These are phyloP conservation scores for Macrolepiota dolichaula DNA, from an alignment of 768 basidiomycete genomes.

Conservation along the genomic window DNA sequence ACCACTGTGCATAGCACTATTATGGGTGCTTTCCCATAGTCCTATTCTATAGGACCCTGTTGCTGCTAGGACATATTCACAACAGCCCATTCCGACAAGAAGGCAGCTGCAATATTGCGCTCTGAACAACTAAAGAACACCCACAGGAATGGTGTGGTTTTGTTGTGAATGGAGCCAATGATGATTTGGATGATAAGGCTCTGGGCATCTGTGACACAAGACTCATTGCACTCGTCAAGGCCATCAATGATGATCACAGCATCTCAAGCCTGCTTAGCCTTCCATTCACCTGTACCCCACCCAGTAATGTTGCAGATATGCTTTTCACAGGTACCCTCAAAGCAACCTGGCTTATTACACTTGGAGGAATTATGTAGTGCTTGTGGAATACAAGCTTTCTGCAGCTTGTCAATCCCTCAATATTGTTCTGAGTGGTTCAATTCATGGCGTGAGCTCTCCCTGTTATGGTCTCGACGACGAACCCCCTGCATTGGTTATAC, in stretches of 20 bases:
- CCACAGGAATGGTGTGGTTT: slow-evolving; percentile 16
- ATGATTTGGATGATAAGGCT: slow-evolving; percentile 14
- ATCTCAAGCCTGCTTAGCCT: neutral
- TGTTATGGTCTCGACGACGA: no score
- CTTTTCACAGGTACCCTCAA: neutral
- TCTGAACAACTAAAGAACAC: slow-evolving; percentile 24
- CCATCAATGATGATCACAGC: slow-evolving; percentile 18
- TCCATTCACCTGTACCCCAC: neutral
- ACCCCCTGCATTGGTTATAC: no score
- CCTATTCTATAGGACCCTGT: no score
- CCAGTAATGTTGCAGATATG: neutral
- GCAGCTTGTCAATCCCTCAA: neutral
- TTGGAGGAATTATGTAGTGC: neutral
- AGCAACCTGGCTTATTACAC: neutral
- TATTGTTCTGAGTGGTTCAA: neutral
- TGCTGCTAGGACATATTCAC: no score
- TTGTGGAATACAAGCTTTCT: neutral
- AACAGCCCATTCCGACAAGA: slow-evolving; percentile 3
- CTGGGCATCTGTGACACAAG: slow-evolving; percentile 7
- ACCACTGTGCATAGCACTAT: no score
- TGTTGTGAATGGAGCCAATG: neutral
- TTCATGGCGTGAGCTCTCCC: neutral
- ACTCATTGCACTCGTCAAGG: slow-evolving; percentile 22
- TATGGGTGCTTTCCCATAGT: no score
- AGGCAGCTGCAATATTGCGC: slow-evolving; percentile 15